Percentiles rank a stretch among this genome's conserved stretches.
Conservation (phyloP, 305 asterid species). For the Solanum hybrid region DNA sequence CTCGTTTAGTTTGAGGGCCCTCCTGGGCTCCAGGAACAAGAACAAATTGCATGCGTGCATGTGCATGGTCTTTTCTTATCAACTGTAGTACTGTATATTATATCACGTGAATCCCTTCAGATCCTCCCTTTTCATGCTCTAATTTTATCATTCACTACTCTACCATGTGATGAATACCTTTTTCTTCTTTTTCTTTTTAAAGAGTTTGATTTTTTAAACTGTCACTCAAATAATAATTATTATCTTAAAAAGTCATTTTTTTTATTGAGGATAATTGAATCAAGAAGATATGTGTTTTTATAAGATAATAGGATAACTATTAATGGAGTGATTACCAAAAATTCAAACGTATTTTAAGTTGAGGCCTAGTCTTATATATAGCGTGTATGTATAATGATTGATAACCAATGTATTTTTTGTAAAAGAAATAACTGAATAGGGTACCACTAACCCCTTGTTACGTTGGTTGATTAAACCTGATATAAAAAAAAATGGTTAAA, state of each 20-base stretch:
- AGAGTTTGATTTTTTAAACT: neutral
- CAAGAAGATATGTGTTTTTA: neutral
- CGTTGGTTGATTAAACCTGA: neutral
- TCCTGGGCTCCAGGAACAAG: neutral
- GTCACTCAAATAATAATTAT: neutral
- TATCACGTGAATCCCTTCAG: neutral
- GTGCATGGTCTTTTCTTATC: neutral
- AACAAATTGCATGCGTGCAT: conserved; percentile 6
- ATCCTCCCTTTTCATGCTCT: neutral
- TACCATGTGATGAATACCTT: neutral
- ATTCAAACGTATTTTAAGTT: neutral
- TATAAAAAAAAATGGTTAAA: neutral
- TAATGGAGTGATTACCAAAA: neutral
- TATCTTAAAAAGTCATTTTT: neutral
- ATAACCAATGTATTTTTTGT: neutral
- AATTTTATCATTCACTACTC: neutral
- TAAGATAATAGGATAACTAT: neutral
- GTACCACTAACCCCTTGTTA: neutral
- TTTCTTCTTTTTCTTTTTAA: neutral
- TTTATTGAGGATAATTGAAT: neutral
- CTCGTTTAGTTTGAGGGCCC: neutral
- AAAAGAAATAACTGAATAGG: neutral
- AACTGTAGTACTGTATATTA: neutral
- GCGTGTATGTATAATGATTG: neutral
- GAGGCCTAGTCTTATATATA: neutral